Evolutionary conservation across 2,329 filamentous ascomycete genomes (phyloP).

Genomic region (Sarocladium oryzae): DNA sequence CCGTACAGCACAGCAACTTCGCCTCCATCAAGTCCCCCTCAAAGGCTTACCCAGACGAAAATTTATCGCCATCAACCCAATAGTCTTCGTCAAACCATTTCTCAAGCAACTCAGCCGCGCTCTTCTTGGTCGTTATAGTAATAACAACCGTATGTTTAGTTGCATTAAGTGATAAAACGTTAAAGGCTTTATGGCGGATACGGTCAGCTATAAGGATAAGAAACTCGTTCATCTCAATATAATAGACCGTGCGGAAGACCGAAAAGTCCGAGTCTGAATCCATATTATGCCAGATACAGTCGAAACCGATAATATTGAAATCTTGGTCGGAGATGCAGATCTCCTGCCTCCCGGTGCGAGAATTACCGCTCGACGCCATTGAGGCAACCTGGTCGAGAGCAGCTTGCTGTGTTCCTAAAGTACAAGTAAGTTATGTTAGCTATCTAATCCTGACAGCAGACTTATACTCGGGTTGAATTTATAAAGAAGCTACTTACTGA

Average conservation of each 20-base stretch:
- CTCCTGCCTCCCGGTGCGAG: not conserved
- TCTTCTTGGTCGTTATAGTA: constrained; percentile 4
- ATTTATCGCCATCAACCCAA: constrained; percentile 1
- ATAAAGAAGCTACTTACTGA: not conserved
- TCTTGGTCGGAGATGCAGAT: constrained; percentile 1
- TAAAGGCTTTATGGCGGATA: not conserved
- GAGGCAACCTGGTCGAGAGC: not conserved
- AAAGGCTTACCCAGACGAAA: not conserved
- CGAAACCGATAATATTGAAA: constrained; percentile 3
- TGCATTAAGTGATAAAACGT: not conserved
- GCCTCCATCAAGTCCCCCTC: not conserved
- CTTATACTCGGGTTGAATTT: not conserved
- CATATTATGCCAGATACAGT: constrained; percentile 8
- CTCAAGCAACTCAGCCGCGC: not conserved
- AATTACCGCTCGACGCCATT: constrained; percentile 1
- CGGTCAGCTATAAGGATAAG: not conserved
- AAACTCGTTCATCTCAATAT: not conserved
- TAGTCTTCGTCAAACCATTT: constrained; percentile 5
- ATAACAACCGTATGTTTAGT: constrained; percentile 7
- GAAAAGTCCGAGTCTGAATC: not conserved
- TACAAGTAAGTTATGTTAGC: not conserved
- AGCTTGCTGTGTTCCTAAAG: not conserved
- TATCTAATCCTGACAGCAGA: not conserved
- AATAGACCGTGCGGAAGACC: not conserved
- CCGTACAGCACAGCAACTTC: not conserved